Evolutionary conservation across 1,284 basidiomycete species (phyloP).

Genomic region (Sanguinoderma infundibulare): DNA sequence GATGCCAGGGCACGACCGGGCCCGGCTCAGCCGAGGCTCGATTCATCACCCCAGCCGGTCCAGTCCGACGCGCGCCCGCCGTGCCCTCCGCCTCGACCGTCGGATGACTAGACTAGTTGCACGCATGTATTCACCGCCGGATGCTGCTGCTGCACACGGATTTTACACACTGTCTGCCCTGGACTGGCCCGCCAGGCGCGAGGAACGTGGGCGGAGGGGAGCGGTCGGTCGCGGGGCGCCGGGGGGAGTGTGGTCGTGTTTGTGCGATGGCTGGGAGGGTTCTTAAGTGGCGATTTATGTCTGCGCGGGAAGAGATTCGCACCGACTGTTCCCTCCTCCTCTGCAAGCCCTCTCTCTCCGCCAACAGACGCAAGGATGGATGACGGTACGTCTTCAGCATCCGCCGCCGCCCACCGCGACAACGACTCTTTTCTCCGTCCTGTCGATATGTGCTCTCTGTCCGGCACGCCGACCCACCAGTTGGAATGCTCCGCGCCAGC

Average conservation of each 20-base stretch:
- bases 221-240: constrained; percentile 12
- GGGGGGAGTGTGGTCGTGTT: constrained; percentile 37
- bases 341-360: constrained; percentile 18
- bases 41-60: constrained; percentile 34
- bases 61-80: constrained; percentile 30
- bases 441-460: constrained; percentile 35
- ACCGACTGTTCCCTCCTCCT: constrained; percentile 23
- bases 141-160: neutral
- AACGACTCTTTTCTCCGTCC: constrained; percentile 35
- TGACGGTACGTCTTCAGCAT: constrained; percentile 84
- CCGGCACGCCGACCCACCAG: constrained; percentile 37
- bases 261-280: constrained; percentile 24
- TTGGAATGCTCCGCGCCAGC: constrained; percentile 19
- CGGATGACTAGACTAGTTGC: neutral
- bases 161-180: neutral
- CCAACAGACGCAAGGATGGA: constrained; percentile 58
- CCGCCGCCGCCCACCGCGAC: constrained; percentile 50
- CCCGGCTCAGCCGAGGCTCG: constrained; percentile 31
- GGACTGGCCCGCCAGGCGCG: neutral
- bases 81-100: neutral
- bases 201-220: constrained; percentile 2
- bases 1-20: constrained; percentile 29
- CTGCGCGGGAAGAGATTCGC: constrained; percentile 15
- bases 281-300: constrained; percentile 20
- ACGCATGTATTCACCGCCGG: neutral